Percentiles rank a stretch among this genome's conserved stretches.
Evolutionary conservation across 345 rosid species (phyloP).

Genomic region (Microthlaspi erraticum): DNA sequence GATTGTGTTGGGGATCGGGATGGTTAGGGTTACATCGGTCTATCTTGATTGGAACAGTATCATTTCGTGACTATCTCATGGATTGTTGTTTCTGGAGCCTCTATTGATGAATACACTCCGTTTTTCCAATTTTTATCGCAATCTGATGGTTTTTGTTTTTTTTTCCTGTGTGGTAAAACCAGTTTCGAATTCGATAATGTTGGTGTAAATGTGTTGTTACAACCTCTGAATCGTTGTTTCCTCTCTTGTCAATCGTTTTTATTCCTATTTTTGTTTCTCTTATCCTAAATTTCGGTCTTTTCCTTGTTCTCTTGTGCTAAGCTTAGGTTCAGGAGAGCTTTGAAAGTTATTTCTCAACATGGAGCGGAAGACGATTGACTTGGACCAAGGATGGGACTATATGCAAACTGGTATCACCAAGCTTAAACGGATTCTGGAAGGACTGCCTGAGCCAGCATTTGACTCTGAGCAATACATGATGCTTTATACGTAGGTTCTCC

Average conservation of each 20-base stretch:
- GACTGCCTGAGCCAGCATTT: constrained; percentile 59
- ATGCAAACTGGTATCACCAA: constrained; percentile 79
- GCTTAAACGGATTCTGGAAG: constrained; percentile 83
- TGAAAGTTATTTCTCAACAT: constrained; percentile 35
- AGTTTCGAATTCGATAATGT: constrained; percentile 23
- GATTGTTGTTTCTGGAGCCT: constrained; percentile 10
- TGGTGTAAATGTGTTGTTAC: background rate
- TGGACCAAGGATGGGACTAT: constrained; percentile 84
- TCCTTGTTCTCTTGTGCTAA: constrained; percentile 11
- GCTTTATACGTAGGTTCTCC: constrained; percentile 67
- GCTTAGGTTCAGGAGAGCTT: constrained; percentile 24
- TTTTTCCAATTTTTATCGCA: background rate
- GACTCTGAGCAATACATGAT: constrained; percentile 79
- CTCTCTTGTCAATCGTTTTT: background rate
- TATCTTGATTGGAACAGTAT: constrained; percentile 28
- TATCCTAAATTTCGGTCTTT: constrained; percentile 12
- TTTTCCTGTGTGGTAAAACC: background rate
- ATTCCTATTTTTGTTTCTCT: background rate
- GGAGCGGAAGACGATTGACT: constrained; percentile 68
- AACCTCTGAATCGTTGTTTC: background rate
- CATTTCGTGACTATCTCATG: background rate
- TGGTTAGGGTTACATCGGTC: constrained; percentile 38
- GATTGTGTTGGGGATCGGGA: constrained; percentile 30
- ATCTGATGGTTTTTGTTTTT: constrained; percentile 20
- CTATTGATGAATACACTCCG: background rate